These are phyloP conservation scores for Mycogone perniciosa DNA, from an alignment of 2,329 filamentous ascomycete species.

Conservation along the genomic window DNA sequence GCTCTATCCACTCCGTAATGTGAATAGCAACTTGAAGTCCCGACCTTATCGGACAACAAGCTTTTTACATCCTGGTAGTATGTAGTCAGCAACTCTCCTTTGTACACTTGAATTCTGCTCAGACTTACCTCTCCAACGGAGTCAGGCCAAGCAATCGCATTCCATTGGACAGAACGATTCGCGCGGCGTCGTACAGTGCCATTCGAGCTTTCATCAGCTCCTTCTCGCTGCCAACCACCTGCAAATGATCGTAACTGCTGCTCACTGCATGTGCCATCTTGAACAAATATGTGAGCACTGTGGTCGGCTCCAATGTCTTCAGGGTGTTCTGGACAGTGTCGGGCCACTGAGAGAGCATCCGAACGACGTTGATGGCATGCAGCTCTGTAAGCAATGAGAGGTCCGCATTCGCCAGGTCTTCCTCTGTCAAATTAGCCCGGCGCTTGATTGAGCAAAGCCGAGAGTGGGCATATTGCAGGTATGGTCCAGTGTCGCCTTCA, in stretches of 20 bases:
- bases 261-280: slow-evolving; percentile 79
- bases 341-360: slow-evolving; percentile 76
- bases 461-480: slow-evolving; percentile 77
- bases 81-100: too few species aligned
- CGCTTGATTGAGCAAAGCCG: slow-evolving; percentile 61
- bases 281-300: slow-evolving; percentile 58
- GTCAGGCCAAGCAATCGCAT: slow-evolving; percentile 75
- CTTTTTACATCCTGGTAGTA: too few species aligned
- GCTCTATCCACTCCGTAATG: too few species aligned
- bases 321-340: slow-evolving; percentile 79
- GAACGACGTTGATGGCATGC: slow-evolving; percentile 66
- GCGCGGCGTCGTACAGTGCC: slow-evolving; percentile 70
- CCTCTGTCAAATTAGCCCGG: slow-evolving; percentile 45
- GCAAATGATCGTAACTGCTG: slow-evolving; percentile 74
- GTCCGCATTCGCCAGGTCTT: slow-evolving; percentile 58
- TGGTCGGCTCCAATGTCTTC: slow-evolving; percentile 71
- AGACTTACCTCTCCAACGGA: slow-evolving; percentile 56
- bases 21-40: too few species aligned
- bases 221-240: slow-evolving; percentile 72
- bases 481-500: slow-evolving; percentile 79
- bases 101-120: too few species aligned
- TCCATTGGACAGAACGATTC: slow-evolving; percentile 72
- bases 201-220: slow-evolving; percentile 62
- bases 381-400: slow-evolving; percentile 62
- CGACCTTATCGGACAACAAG: too few species aligned